A percentile compares a stretch with the other conserved stretches of the same genome.
Evolutionary conservation across 2,329 filamentous ascomycete species (phyloP).

Genomic region (Alternaria brassicae): DNA sequence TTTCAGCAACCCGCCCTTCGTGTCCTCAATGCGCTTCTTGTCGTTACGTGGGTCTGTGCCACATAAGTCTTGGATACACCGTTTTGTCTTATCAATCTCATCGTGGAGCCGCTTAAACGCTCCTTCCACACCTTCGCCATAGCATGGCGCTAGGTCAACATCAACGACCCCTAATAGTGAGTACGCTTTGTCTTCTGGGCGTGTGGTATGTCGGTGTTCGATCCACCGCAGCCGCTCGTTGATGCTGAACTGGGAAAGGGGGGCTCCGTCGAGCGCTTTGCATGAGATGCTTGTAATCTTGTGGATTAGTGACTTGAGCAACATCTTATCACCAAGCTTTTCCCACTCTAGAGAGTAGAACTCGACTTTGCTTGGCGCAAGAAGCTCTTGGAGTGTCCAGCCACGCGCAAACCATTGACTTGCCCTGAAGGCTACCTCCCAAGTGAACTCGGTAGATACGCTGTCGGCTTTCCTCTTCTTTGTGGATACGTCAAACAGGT

Average conservation of each 20-base stretch:
- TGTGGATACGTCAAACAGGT: constrained; percentile 2
- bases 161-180: constrained; percentile 17
- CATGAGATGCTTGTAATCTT: constrained; percentile 15
- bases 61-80: no score
- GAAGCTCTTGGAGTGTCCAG: constrained; percentile 15
- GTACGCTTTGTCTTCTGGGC: constrained; percentile 10
- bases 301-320: neutral
- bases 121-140: constrained; percentile 11
- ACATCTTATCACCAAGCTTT: constrained; percentile 14
- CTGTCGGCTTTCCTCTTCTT: neutral
- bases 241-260: constrained; percentile 10
- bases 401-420: constrained; percentile 9
- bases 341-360: constrained; percentile 23
- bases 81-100: constrained; percentile 1
- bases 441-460: no score
- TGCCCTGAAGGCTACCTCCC: neutral
- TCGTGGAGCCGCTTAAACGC: constrained; percentile 20
- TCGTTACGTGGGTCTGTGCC: no score
- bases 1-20: no score
- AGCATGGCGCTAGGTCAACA: neutral
- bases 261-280: constrained; percentile 1
- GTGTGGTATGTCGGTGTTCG: constrained; percentile 18
- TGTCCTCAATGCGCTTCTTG: no score
- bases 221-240: constrained; percentile 15
- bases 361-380: constrained; percentile 20